phyloP scores from a whole-genome alignment of 345 rosid genomes.

The Turnera subulata region DNA sequence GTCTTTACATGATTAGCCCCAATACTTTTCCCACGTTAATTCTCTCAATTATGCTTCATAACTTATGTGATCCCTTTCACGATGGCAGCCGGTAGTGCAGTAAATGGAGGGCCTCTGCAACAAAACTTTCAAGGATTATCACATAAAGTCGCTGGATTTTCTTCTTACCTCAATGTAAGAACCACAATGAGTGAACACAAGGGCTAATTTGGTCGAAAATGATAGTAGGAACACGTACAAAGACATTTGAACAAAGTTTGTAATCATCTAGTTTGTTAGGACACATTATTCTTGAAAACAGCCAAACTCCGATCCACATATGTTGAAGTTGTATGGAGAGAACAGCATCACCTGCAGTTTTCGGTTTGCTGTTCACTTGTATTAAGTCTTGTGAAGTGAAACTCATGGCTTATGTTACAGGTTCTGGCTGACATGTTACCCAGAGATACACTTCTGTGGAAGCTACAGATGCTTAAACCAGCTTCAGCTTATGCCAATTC shows the following conservation, averaged over 20 bases:
- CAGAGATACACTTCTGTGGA: constrained; percentile 66
- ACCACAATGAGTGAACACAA: too few species aligned
- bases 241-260: too few species aligned
- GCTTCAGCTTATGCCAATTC: constrained; percentile 55
- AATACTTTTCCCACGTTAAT: background rate
- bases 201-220: too few species aligned
- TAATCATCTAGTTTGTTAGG: too few species aligned
- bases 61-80: constrained; percentile 48
- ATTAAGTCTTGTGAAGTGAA: constrained; percentile 3
- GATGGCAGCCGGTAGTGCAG: constrained; percentile 33
- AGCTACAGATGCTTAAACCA: constrained; percentile 57
- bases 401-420: constrained; percentile 36
- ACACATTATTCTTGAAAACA: background rate
- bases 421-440: constrained; percentile 51
- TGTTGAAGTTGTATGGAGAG: too few species aligned
- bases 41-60: background rate
- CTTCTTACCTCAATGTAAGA: constrained; percentile 49
- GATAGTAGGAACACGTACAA: too few species aligned
- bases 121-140: constrained; percentile 35
- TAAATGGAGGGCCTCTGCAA: constrained; percentile 43
- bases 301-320: too few species aligned
- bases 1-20: too few species aligned
- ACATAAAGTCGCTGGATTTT: constrained; percentile 38
- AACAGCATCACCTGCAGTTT: background rate
- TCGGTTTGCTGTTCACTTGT: background rate